phyloP scores from a whole-genome alignment of 805 yeast species.

The Sugiyamaella smithiae region DNA sequence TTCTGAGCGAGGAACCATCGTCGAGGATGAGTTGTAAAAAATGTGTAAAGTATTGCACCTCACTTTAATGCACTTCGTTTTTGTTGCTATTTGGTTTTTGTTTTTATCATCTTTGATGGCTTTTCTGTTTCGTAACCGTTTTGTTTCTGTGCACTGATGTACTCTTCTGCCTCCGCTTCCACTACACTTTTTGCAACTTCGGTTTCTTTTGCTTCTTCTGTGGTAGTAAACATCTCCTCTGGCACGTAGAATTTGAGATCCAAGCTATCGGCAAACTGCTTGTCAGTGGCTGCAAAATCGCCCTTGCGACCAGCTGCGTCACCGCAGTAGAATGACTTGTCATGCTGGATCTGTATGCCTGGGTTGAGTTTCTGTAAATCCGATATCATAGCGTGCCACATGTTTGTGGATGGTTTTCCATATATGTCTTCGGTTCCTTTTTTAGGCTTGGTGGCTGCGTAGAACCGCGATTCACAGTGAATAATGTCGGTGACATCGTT shows the following conservation, averaged over 20 bases:
- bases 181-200: too few species aligned
- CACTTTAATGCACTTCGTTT: slow-evolving; percentile 1
- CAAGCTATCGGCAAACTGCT: slow-evolving; percentile 58
- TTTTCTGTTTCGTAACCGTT: too few species aligned
- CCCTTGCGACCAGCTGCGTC: slow-evolving; percentile 88
- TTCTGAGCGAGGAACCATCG: slow-evolving; percentile 89
- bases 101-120: neutral
- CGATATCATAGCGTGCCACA: slow-evolving; percentile 58
- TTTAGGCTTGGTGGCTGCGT: slow-evolving; percentile 62
- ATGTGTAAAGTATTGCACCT: neutral
- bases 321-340: slow-evolving; percentile 70
- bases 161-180: too few species aligned
- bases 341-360: slow-evolving; percentile 38
- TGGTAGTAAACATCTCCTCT: slow-evolving; percentile 53
- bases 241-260: slow-evolving; percentile 63
- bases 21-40: slow-evolving; percentile 47
- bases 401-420: slow-evolving; percentile 75
- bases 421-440: slow-evolving; percentile 21
- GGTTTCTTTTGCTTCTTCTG: neutral
- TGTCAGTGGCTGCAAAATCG: slow-evolving; percentile 83
- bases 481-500: slow-evolving; percentile 29
- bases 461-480: slow-evolving; percentile 44
- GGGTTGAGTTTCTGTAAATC: slow-evolving; percentile 35
- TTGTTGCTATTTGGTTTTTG: neutral
- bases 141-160: too few species aligned